Evolutionary conservation across 306 rosid genomes (phyloP), one percentile per base, ranked within the genome.

Genomic region (Oxytropis ochrocephala): DNA sequence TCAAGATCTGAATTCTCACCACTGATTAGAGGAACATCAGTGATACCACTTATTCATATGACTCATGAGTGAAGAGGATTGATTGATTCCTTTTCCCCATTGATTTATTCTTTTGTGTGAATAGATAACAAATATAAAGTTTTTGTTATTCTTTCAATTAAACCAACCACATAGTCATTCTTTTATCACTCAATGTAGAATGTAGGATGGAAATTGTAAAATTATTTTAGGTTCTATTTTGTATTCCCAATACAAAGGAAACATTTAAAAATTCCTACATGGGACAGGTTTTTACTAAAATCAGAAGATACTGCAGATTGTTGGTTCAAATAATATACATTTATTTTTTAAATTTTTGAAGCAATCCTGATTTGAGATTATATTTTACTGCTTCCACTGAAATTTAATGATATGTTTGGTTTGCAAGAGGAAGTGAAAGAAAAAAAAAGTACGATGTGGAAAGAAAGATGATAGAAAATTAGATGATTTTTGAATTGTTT

Each of bases 41-140:
- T 81, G 14, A 49, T 81, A 72, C 75, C 73, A 69, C 39, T 79
- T 35, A 55, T 80, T 78, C 77, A 73, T 55, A 47, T 16, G 16
- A 12, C 18, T 51, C 70, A 24, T 69, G 77, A 83, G 27, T 44
- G 69, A 72, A 60, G 67, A 79, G 74, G 66, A 80, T 77, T 71
- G 66, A 80, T 77, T 71, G 57, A 16, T 60, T 17, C 63, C 10
- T 24, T 24, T 24, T 24, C 19, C 9, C 7, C 30, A 78, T 73
- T 86, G 54, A 49, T 84, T 78, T 63, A 79, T 88, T 86, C 83
- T 81, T 83, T 81, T 75, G 58, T 75, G 87, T 81, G 72, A 67
- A 83, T 78, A 88, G 84, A 78, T 75, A 84, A 77, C 79, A 80
- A 81, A 68, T 33, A 69, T 72, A 78, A 76, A 72, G 70, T 72